Base-by-base conservation (phyloP, 805 yeast genomes). In the Wickerhamomyces ciferrii region DNA sequence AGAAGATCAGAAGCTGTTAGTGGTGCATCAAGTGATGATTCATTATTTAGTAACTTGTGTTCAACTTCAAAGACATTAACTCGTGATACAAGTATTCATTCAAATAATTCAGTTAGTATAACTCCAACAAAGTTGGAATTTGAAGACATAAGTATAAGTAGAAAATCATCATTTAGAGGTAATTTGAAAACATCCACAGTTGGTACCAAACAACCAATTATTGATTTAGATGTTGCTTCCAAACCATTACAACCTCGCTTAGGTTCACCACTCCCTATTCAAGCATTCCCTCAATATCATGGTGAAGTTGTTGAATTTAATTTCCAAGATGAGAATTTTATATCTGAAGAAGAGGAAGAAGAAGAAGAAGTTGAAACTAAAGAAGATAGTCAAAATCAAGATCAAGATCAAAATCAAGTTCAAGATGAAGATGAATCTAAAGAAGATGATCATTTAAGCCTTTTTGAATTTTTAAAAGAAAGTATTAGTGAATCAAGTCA, bases 391-490 rank as follows among this genome's bases (percentile, higher is more conserved):
- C n/a, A n/a, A n/a, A n/a, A 23, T 6, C 5, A 27, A 27, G 13
- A 9, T 7, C 13, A 31, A n/a, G 35, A 31, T 15, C 3, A n/a
- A 5, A n/a, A 23, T 6, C 5, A 27, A 27, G 13, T 4, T 7
- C 13, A 31, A n/a, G 35, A 31, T 15, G 7, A n/a, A 5, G 18
- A 31, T 5, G 35, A 19, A 31, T 45, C 41, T 8, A 39, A 38
- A 37, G 44, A 37, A 14, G 48, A 41, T 14, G 48, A 39, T 2
- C 18, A 19, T 7, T 41, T 58, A n/a, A 42, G 46, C 34, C 23
- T 58, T 27, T 31, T 55, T 13, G 54, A 56, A 27, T 56, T 58
- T 34, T 42, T 58, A 10, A 47, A 53, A 27, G 62, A 58, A 43
- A 52, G 58, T 24, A 18, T 41, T 1, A 53, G 52, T 19, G 48